phyloP scores from a whole-genome alignment of 805 yeast genomes.

The Saccharomycopsis fermentans region DNA sequence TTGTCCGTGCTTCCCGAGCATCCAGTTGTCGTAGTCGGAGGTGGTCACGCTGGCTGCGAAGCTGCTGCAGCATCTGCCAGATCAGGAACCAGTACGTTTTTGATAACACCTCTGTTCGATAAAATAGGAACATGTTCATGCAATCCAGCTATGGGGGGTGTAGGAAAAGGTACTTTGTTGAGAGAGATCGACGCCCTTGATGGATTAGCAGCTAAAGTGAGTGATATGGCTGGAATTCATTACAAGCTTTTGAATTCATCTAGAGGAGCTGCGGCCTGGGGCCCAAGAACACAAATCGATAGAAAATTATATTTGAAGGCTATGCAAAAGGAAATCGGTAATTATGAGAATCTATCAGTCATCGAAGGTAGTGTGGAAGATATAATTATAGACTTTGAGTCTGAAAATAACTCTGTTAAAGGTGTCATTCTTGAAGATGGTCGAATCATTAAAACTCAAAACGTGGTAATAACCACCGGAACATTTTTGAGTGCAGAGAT shows the following conservation, averaged over 20 bases:
- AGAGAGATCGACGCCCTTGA: conserved; percentile 94
- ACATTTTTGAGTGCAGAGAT: conserved; percentile 92
- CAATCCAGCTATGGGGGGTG: conserved; percentile 97
- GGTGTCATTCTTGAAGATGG: conserved; percentile 76
- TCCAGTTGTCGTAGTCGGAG: conserved; percentile 88
- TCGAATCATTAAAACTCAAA: conserved; percentile 42
- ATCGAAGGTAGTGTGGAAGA: conserved; percentile 77
- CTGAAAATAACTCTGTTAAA: conserved; percentile 32
- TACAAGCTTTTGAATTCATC: conserved; percentile 78
- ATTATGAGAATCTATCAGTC: conserved; percentile 48
- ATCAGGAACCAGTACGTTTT: conserved; percentile 56
- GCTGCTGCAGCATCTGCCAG: conserved; percentile 93
- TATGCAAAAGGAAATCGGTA: conserved; percentile 60
- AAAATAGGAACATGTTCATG: conserved; percentile 94
- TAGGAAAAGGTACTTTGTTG: conserved; percentile 89
- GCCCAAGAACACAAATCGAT: conserved; percentile 95
- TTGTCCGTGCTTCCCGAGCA: conserved; percentile 23
- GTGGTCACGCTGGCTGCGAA: conserved; percentile 98
- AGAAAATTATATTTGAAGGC: conserved; percentile 64
- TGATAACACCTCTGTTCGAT: conserved; percentile 64
- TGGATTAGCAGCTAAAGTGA: conserved; percentile 80
- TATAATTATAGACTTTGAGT: conserved; percentile 45
- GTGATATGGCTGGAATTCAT: conserved; percentile 89
- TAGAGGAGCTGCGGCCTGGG: conserved; percentile 94
- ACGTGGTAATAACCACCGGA: conserved; percentile 88